Percentiles rank a stretch among this genome's conserved stretches.
These are phyloP conservation scores for Xylaria arbuscula DNA, from an alignment of 2,329 filamentous ascomycete species.

Conservation along the genomic window DNA sequence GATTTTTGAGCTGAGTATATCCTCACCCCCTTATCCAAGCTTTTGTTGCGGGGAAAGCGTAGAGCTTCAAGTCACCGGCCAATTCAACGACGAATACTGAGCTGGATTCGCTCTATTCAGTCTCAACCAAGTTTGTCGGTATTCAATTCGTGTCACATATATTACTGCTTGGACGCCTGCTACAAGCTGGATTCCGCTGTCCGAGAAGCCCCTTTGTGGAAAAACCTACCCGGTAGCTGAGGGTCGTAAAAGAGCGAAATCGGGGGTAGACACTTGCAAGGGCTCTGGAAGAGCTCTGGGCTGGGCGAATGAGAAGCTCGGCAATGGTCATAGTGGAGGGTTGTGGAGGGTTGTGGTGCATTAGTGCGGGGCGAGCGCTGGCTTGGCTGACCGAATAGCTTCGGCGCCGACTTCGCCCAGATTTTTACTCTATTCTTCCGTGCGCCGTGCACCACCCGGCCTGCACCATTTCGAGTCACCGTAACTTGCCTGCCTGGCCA, in stretches of 20 bases:
- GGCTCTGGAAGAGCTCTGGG: neutral
- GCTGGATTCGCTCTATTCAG: no score
- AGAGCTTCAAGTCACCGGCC: no score
- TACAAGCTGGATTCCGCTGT: no score
- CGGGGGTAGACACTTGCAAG: slow-evolving; percentile 2
- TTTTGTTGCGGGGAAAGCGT: no score
- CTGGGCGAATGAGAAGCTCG: slow-evolving; percentile 29
- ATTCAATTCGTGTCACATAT: no score
- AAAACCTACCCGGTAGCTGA: neutral
- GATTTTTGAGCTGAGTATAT: no score
- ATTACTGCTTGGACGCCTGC: no score
- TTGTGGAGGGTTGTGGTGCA: neutral
- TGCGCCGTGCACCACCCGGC: neutral
- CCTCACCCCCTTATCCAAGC: no score
- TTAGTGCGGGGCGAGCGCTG: slow-evolving; percentile 21
- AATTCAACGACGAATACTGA: no score
- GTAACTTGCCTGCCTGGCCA: neutral
- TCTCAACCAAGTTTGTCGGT: no score
- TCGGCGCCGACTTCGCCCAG: slow-evolving; percentile 41
- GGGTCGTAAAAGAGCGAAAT: slow-evolving; percentile 18
- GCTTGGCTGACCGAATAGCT: slow-evolving; percentile 20
- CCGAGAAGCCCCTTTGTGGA: neutral
- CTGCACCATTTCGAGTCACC: slow-evolving; percentile 20
- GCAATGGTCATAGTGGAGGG: slow-evolving; percentile 38
- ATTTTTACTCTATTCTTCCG: slow-evolving; percentile 23